Evolutionary conservation across 768 basidiomycete genomes (phyloP), one percentile per base, ranked within the genome.

Genomic region (Leccinellum albellum): DNA sequence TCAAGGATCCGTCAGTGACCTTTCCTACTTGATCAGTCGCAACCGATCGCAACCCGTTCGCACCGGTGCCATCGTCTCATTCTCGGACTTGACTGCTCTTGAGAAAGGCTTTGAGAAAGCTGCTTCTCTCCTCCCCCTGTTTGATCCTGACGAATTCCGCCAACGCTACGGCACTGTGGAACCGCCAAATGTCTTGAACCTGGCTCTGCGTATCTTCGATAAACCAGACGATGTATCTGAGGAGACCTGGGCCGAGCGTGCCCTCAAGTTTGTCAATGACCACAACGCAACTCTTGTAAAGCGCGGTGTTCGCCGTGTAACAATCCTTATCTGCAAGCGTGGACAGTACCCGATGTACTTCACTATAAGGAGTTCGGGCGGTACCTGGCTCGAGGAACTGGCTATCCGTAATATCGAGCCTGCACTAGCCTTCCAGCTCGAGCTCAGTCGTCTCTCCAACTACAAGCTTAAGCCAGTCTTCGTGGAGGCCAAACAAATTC

Each of bases 401-500:
- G 88, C 94, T 14, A 96, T 99, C 71, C 89, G 97, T 71, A 97
- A 98, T 76, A 94, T 97, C 58, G 97, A 99, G 71, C 97, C 97
- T 21, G 97, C 97, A 24, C 80, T 98, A 42, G 97, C 97, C 29
- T 98, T 92, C 84, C 97, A 98, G 75, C 82, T 99, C 51, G 97
- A 99, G 71, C 87, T 99, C 58, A 91, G 89, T 73, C 93, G 97
- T 47, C 82, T 99, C 55, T 96, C 94, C 15, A 91, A 95, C 79
- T 98, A 98, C 78, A 94, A 95, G 71, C 82, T 99, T 70, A 90
- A 85, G 40, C 96, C 97, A n/a, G 87, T 88, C 76, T 94, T 95
- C 70, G 93, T 94, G 48, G 94, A 98, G 75, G 90, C 92, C 75
- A 90, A 96, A 70, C 96, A 98, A 74, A 91, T 98, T 50, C 97